phyloP scores from a whole-genome alignment of 768 basidiomycete species.

The Sarcomyxa edulis region DNA sequence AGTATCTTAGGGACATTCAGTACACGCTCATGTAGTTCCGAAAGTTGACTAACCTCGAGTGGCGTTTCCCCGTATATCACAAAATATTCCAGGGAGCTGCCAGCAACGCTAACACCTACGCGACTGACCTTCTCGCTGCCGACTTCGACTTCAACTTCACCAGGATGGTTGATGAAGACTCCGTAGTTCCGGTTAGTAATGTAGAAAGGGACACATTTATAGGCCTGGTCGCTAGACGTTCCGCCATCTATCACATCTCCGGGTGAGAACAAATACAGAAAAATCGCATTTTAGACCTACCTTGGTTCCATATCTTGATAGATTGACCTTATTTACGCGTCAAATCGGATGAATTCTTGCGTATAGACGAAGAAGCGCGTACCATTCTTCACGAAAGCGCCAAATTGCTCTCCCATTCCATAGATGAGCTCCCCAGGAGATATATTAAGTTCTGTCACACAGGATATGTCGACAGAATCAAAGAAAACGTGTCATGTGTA shows the following conservation, averaged over 20 bases:
- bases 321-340: constrained; percentile 45
- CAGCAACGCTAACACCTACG: constrained; percentile 60
- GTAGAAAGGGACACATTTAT: constrained; percentile 66
- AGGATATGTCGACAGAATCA: too few relatives aligned
- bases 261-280: neutral
- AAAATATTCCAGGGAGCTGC: constrained; percentile 62
- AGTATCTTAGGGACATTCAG: constrained; percentile 36
- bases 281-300: constrained; percentile 3
- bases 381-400: constrained; percentile 74
- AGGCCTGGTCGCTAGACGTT: constrained; percentile 63
- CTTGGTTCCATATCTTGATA: constrained; percentile 64
- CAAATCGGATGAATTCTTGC: constrained; percentile 7
- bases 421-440: constrained; percentile 70
- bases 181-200: constrained; percentile 70
- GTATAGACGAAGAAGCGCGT: constrained; percentile 20
- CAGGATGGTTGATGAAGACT: constrained; percentile 71
- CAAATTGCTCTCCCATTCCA: constrained; percentile 73
- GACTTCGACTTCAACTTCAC: constrained; percentile 73
- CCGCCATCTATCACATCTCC: constrained; percentile 45
- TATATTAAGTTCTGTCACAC: constrained; percentile 61
- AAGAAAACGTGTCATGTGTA: too few relatives aligned
- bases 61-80: constrained; percentile 67
- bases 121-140: constrained; percentile 61
- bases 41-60: constrained; percentile 41
- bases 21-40: neutral